Conservation (phyloP, 306 rosid genomes). For the Bauhinia variegata region DNA sequence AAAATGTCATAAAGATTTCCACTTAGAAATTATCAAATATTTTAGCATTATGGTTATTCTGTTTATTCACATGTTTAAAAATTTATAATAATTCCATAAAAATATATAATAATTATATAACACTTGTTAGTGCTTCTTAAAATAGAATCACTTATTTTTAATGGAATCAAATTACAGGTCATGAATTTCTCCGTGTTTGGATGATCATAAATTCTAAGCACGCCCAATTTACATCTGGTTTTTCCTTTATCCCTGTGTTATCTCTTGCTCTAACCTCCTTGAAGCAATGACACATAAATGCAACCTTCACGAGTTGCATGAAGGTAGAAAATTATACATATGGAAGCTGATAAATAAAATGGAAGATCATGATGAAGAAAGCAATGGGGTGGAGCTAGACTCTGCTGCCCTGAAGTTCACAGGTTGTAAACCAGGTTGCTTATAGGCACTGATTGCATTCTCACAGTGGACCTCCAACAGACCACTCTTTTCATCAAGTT, state of each 20-base stretch:
- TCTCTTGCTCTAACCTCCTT: not conserved
- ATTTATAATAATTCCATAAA: too few relatives aligned
- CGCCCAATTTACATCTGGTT: not conserved
- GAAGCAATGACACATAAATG: constrained; percentile 5
- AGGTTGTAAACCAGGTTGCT: constrained; percentile 69
- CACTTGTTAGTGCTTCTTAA: too few relatives aligned
- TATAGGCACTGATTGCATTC: constrained; percentile 68
- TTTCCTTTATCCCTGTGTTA: too few relatives aligned
- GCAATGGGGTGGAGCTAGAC: constrained; percentile 53
- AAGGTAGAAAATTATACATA: not conserved
- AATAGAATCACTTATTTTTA: too few relatives aligned
- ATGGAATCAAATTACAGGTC: too few relatives aligned
- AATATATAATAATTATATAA: too few relatives aligned
- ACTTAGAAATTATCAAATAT: too few relatives aligned
- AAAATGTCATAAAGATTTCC: too few relatives aligned
- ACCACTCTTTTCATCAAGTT: constrained; percentile 55
- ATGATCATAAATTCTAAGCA: too few relatives aligned
- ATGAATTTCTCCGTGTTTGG: not conserved
- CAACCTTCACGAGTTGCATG: constrained; percentile 1
- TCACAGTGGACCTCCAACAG: constrained; percentile 59
- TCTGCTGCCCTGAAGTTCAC: constrained; percentile 51
- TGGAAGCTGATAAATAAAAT: constrained; percentile 3
- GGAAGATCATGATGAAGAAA: constrained; percentile 37
- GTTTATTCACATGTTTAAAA: too few relatives aligned
- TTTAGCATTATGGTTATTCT: too few relatives aligned